A percentile compares a stretch with the other conserved stretches of the same genome.
These are phyloP conservation scores for Daedaleopsis nitida DNA, from an alignment of 768 basidiomycete species.

Conservation along the genomic window DNA sequence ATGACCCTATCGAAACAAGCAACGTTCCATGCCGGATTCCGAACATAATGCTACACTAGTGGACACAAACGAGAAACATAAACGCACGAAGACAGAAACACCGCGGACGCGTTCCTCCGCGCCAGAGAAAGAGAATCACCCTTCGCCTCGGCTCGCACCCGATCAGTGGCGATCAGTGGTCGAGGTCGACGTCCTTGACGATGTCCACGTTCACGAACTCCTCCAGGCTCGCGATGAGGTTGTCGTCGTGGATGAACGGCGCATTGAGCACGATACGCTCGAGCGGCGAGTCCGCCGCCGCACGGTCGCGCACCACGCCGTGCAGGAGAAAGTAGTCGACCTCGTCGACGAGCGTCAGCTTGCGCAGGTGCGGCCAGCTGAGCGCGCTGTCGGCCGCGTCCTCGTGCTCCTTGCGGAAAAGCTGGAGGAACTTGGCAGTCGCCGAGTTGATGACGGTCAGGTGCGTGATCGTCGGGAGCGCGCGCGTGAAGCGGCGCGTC, in stretches of 20 bases:
- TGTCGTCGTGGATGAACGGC: constrained; percentile 21
- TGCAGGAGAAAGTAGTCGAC: constrained; percentile 23
- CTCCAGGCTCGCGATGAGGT: constrained; percentile 13
- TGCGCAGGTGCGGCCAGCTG: constrained; percentile 23
- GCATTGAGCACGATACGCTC: constrained; percentile 24
- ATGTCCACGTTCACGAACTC: constrained; percentile 25
- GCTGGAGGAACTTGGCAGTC: constrained; percentile 25
- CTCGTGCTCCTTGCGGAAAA: constrained; percentile 22
- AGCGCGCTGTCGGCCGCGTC: constrained; percentile 7
- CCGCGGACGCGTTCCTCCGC: too few species aligned
- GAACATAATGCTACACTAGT: constrained; percentile 4
- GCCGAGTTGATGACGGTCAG: constrained; percentile 27
- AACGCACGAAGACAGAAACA: not conserved
- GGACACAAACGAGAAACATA: not conserved
- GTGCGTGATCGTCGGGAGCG: constrained; percentile 24
- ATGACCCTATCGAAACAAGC: not conserved
- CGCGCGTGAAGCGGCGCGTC: constrained; percentile 22
- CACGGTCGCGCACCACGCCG: constrained; percentile 21
- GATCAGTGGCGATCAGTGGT: constrained; percentile 9
- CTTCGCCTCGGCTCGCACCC: too few species aligned
- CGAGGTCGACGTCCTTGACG: constrained; percentile 22
- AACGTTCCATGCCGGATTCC: not conserved
- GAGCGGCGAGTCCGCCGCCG: constrained; percentile 20
- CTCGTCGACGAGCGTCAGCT: constrained; percentile 28
- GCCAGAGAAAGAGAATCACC: too few species aligned